phyloP scores from a whole-genome alignment of 129 eudicot genomes.

The Flaveria sonorensis region DNA sequence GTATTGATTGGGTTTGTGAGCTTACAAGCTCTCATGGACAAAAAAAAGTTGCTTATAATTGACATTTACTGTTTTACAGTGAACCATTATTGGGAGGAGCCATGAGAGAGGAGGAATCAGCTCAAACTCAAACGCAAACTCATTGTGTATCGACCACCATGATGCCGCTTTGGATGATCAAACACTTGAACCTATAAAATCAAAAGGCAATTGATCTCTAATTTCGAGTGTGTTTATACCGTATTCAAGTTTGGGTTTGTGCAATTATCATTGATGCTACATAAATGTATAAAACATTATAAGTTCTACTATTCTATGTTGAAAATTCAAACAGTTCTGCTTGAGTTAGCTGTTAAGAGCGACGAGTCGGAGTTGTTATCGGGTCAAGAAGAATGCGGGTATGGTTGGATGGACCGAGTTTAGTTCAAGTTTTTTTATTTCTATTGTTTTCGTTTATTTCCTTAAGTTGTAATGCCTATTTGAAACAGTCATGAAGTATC shows the following conservation, averaged over 20 bases:
- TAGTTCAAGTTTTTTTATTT: too few species aligned
- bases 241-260: constrained; percentile 21
- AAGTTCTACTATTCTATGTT: not conserved
- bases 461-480: too few species aligned
- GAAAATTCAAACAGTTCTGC: too few species aligned
- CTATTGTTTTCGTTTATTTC: too few species aligned
- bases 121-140: constrained; percentile 8
- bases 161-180: constrained; percentile 65
- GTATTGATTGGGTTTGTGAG: too few species aligned
- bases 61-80: constrained; percentile 19
- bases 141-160: constrained; percentile 10
- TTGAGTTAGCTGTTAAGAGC: too few species aligned
- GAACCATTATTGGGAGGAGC: constrained; percentile 31
- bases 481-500: too few species aligned
- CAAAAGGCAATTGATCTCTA: not conserved
- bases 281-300: constrained; percentile 21
- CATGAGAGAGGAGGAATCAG: constrained; percentile 22
- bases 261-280: constrained; percentile 3
- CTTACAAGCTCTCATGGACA: too few species aligned
- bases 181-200: constrained; percentile 37
- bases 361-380: too few species aligned
- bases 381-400: too few species aligned
- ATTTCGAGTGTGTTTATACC: constrained; percentile 15
- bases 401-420: too few species aligned
- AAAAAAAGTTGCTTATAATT: not conserved